Evolutionary conservation across 1,284 basidiomycete genomes (phyloP).

Genomic region (Paramarasmius palmivorus): DNA sequence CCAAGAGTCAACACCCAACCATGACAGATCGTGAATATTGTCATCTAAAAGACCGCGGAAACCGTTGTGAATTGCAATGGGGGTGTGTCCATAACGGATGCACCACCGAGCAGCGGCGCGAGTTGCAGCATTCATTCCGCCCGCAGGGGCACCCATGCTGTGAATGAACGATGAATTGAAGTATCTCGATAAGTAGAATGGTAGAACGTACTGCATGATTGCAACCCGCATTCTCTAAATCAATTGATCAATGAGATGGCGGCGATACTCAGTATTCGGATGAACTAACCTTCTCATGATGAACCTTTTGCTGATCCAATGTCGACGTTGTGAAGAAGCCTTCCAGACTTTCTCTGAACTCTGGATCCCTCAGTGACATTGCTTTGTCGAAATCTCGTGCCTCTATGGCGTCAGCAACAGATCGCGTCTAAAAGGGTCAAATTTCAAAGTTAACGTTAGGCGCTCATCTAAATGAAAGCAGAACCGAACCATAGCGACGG

Average conservation of each 20-base stretch:
- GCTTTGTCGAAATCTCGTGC: constrained; percentile 87
- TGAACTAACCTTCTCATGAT: constrained; percentile 56
- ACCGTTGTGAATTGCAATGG: constrained; percentile 92
- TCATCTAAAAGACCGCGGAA: constrained; percentile 94
- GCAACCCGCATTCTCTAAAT: constrained; percentile 81
- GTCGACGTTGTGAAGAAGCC: constrained; percentile 80
- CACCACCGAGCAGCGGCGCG: constrained; percentile 94
- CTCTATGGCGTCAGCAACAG: constrained; percentile 82
- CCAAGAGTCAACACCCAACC: constrained; percentile 98
- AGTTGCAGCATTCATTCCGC: constrained; percentile 98
- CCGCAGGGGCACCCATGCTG: constrained; percentile 94
- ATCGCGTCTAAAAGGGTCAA: constrained; percentile 70
- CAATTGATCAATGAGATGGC: constrained; percentile 6
- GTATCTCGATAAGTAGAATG: constrained; percentile 1
- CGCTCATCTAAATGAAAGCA: background rate
- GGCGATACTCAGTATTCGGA: constrained; percentile 8
- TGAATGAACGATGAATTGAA: constrained; percentile 9
- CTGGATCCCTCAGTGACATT: constrained; percentile 87
- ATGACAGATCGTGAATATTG: constrained; percentile 83
- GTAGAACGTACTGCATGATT: constrained; percentile 82
- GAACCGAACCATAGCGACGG: constrained; percentile 75
- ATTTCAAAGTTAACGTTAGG: constrained; percentile 6
- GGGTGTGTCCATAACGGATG: constrained; percentile 87
- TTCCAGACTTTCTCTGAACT: constrained; percentile 86
- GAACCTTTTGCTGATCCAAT: constrained; percentile 62